A percentile compares a stretch with the other conserved stretches of the same genome.
phyloP scores from a whole-genome alignment of 2,329 filamentous ascomycete genomes.

The Alternaria tenuissima region DNA sequence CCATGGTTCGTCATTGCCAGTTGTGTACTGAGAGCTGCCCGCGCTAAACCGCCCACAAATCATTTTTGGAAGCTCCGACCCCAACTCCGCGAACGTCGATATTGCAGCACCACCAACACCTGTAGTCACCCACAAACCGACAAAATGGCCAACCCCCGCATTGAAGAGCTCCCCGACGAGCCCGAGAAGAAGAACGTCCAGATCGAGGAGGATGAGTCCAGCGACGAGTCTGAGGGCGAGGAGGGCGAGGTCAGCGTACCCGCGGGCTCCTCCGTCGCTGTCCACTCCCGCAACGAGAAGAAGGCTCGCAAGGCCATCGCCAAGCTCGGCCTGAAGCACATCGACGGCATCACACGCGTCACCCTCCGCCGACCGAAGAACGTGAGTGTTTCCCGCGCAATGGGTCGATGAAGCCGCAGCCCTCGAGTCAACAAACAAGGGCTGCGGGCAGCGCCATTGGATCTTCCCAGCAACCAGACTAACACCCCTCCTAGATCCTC shows the following conservation, averaged over 20 bases:
- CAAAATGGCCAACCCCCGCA: slow-evolving; percentile 95
- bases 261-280: slow-evolving; percentile 84
- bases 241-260: slow-evolving; percentile 74
- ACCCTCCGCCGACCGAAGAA: slow-evolving; percentile 99
- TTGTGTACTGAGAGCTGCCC: slow-evolving; percentile 17
- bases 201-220: slow-evolving; percentile 75
- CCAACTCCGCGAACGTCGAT: slow-evolving; percentile 21
- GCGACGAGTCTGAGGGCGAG: slow-evolving; percentile 80
- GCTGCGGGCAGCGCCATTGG: slow-evolving; percentile 8
- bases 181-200: slow-evolving; percentile 79
- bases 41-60: slow-evolving; percentile 44
- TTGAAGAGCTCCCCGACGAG: slow-evolving; percentile 96
- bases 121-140: slow-evolving; percentile 44
- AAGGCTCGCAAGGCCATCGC: slow-evolving; percentile 99
- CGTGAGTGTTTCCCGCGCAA: slow-evolving; percentile 68
- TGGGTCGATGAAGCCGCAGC: slow-evolving; percentile 22
- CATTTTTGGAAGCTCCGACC: slow-evolving; percentile 28
- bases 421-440: slow-evolving; percentile 13
- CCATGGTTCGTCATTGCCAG: slow-evolving; percentile 17
- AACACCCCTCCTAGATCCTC: slow-evolving; percentile 73
- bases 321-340: slow-evolving; percentile 96
- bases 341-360: slow-evolving; percentile 96
- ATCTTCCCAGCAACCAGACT: slow-evolving; percentile 22
- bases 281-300: slow-evolving; percentile 99
- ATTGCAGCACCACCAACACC: slow-evolving; percentile 25